phyloP scores from a whole-genome alignment of 2,329 filamentous ascomycete species.

The Zopfia rhizophila region DNA sequence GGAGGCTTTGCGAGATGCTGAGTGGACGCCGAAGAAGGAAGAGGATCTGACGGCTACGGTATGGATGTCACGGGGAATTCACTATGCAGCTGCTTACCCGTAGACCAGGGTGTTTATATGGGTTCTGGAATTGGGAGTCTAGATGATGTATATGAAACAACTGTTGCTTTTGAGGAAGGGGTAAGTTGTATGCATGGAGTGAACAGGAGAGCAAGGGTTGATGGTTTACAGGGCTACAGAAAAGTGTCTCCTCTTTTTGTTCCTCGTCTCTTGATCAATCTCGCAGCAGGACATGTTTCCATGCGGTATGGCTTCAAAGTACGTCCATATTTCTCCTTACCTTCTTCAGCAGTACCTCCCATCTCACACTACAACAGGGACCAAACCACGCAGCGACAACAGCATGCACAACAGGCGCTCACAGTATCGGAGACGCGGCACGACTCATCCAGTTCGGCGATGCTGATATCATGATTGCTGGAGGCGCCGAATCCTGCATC shows the following conservation, averaged over 20 bases:
- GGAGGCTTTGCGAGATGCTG: slow-evolving; percentile 86
- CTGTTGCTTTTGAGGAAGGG: slow-evolving; percentile 76
- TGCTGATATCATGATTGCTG: slow-evolving; percentile 95
- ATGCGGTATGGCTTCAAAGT: slow-evolving; percentile 87
- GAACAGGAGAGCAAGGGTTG: not conserved
- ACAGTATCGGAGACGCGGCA: slow-evolving; percentile 94
- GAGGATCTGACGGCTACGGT: slow-evolving; percentile 78
- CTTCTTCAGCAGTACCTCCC: not conserved
- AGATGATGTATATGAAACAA: slow-evolving; percentile 88
- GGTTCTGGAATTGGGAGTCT: slow-evolving; percentile 96
- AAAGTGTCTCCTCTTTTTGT: slow-evolving; percentile 96
- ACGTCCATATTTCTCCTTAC: slow-evolving; percentile 7
- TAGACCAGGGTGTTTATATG: slow-evolving; percentile 83
- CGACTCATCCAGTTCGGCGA: slow-evolving; percentile 91
- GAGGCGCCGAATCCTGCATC: slow-evolving; percentile 93
- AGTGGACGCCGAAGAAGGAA: slow-evolving; percentile 72
- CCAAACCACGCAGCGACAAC: slow-evolving; percentile 94
- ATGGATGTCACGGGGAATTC: slow-evolving; percentile 30
- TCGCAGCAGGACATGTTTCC: slow-evolving; percentile 92
- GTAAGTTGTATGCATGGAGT: slow-evolving; percentile 67
- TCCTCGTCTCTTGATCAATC: slow-evolving; percentile 90
- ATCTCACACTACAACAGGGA: slow-evolving; percentile 62
- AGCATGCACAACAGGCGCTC: slow-evolving; percentile 94
- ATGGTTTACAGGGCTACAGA: slow-evolving; percentile 79
- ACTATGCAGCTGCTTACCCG: slow-evolving; percentile 1